phyloP scores from a whole-genome alignment of 305 asterid species.

The Fraxinus angustifolia region DNA sequence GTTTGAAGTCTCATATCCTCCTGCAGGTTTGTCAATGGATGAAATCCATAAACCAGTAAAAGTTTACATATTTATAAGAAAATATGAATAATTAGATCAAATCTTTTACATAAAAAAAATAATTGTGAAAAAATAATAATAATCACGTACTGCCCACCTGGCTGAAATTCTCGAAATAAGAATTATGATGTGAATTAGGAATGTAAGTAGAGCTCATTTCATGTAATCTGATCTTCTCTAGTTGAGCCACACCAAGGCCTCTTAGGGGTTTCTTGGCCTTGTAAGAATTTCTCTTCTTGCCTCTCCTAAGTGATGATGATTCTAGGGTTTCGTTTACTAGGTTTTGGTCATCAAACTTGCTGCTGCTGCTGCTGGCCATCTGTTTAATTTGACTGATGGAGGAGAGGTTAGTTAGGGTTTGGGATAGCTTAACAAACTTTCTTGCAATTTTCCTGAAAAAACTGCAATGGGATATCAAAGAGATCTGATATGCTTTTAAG shows the following conservation, averaged over 20 bases:
- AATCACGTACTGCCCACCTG: slow-evolving; percentile 25
- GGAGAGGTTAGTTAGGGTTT: not conserved
- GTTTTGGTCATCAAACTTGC: slow-evolving; percentile 39
- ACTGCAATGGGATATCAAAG: not conserved
- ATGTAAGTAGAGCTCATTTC: slow-evolving; percentile 34
- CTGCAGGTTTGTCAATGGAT: slow-evolving; percentile 22
- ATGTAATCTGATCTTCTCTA: slow-evolving; percentile 50
- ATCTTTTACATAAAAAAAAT: not conserved
- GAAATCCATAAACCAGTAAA: not conserved
- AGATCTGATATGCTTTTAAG: slow-evolving; percentile 34
- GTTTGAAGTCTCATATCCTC: slow-evolving; percentile 44
- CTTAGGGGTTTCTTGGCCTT: slow-evolving; percentile 48
- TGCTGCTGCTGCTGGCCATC: slow-evolving; percentile 29
- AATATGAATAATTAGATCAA: not conserved
- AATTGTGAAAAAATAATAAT: not conserved
- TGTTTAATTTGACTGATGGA: not conserved
- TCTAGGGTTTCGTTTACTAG: slow-evolving; percentile 25
- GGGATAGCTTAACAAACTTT: not conserved
- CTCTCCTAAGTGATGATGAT: slow-evolving; percentile 30
- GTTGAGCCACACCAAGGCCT: slow-evolving; percentile 56
- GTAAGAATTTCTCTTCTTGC: slow-evolving; percentile 38
- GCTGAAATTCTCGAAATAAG: slow-evolving; percentile 17
- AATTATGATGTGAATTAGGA: slow-evolving; percentile 23
- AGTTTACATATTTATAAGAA: not conserved
- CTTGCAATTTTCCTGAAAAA: slow-evolving; percentile 13